These are phyloP conservation scores for Tulasnella sp. DNA, from an alignment of 768 basidiomycete genomes.

Conservation along the genomic window DNA sequence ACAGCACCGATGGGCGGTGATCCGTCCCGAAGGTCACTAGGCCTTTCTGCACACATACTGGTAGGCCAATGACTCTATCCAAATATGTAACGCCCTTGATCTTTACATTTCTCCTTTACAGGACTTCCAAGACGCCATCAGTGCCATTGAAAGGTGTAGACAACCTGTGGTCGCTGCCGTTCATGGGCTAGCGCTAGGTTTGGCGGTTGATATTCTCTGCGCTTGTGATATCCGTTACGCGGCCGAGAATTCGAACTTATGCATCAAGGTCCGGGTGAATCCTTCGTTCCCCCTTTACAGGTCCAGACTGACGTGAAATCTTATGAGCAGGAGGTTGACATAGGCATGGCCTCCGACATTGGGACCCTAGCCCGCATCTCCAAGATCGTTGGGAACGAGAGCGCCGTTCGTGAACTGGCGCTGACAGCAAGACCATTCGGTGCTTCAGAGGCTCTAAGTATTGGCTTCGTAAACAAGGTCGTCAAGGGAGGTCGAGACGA, in stretches of 20 bases:
- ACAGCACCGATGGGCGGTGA: conserved; percentile 28
- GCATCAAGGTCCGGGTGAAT: conserved; percentile 55
- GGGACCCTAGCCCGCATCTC: conserved; percentile 76
- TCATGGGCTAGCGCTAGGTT: conserved; percentile 62
- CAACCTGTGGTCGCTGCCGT: conserved; percentile 79
- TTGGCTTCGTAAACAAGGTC: conserved; percentile 67
- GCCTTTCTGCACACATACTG: conserved; percentile 36
- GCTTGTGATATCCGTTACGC: conserved; percentile 75
- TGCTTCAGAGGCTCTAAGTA: conserved; percentile 48
- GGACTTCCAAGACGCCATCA: conserved; percentile 61
- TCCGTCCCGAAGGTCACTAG: conserved; percentile 41
- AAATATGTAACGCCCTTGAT: neutral
- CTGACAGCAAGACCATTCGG: conserved; percentile 64
- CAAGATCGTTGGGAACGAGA: conserved; percentile 64
- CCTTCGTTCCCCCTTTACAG: neutral
- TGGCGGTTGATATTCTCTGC: conserved; percentile 64
- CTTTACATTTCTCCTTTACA: conserved; percentile 16
- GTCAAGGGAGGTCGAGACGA: conserved; percentile 54
- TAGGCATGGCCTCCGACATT: conserved; percentile 80
- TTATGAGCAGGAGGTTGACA: conserved; percentile 64
- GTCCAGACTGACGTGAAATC: neutral
- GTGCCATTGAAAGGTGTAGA: conserved; percentile 50
- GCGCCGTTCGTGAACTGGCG: conserved; percentile 60
- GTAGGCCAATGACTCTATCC: conserved; percentile 18
- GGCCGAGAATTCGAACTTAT: conserved; percentile 48